Percentiles rank a stretch among this genome's conserved stretches.
These are phyloP conservation scores for Dioscorea zingiberensis DNA, from an alignment of 106 monocot species.

Conservation along the genomic window DNA sequence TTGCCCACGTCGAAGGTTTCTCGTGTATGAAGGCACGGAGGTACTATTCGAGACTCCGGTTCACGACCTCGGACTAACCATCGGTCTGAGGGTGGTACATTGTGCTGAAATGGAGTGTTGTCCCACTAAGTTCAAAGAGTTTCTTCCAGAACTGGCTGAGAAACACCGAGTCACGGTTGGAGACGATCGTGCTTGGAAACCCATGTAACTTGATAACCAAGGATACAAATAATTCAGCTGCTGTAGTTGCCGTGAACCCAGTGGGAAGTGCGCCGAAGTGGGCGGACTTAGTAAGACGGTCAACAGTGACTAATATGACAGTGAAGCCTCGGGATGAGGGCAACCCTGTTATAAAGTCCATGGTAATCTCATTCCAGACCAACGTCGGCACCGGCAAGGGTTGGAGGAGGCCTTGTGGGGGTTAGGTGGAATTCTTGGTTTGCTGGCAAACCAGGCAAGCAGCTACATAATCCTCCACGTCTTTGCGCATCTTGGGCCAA, in stretches of 20 bases:
- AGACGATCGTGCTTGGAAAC: not conserved
- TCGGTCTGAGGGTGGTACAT: too few relatives aligned
- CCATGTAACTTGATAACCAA: not conserved
- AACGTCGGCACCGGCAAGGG: not conserved
- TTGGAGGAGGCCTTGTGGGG: not conserved
- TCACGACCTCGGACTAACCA: too few relatives aligned
- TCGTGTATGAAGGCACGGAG: not conserved
- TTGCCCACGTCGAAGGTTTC: not conserved
- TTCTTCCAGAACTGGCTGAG: constrained; percentile 4
- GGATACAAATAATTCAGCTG: not conserved
- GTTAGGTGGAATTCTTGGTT: not conserved
- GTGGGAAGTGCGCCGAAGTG: not conserved
- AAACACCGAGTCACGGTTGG: constrained; percentile 8
- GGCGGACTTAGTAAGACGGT: constrained; percentile 3
- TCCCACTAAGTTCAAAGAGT: not conserved
- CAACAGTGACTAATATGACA: constrained; percentile 7
- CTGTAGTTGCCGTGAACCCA: too few relatives aligned
- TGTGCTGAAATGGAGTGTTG: too few relatives aligned
- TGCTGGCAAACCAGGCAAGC: not conserved
- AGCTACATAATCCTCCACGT: too few relatives aligned
- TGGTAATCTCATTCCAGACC: constrained; percentile 1
- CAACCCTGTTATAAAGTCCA: constrained; percentile 12
- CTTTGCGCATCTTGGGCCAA: not conserved
- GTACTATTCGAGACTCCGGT: not conserved
- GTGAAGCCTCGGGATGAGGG: not conserved